Evolutionary conservation across 164 flowering plant genomes (phyloP).

Genomic region (Buxus sempervirens): DNA sequence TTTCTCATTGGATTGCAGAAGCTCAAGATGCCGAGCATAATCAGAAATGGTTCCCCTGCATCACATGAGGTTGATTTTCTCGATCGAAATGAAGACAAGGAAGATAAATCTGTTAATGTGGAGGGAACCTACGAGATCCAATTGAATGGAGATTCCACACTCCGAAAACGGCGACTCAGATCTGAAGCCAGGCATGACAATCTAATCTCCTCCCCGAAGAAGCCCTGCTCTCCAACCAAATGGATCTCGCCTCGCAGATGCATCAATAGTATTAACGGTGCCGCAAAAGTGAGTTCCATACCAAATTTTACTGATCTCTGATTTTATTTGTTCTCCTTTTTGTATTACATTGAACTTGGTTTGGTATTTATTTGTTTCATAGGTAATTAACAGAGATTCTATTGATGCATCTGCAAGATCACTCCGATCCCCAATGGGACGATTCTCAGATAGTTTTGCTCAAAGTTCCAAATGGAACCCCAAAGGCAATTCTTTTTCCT

Average conservation of each 20-base stretch:
- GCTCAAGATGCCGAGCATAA: constrained; percentile 26
- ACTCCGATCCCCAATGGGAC: constrained; percentile 33
- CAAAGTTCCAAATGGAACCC: constrained; percentile 61
- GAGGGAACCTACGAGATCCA: constrained; percentile 11
- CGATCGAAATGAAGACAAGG: neutral
- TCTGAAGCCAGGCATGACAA: constrained; percentile 27
- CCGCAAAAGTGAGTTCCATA: constrained; percentile 32
- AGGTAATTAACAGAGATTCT: constrained; percentile 33
- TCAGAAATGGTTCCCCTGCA: constrained; percentile 11
- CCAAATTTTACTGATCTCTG: neutral
- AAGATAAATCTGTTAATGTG: constrained; percentile 13
- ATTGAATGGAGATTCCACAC: constrained; percentile 27
- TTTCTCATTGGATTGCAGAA: neutral
- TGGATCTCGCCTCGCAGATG: constrained; percentile 67
- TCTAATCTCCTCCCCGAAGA: constrained; percentile 18
- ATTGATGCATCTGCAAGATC: constrained; percentile 12
- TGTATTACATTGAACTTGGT: neutral
- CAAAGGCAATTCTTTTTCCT: constrained; percentile 34
- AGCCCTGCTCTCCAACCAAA: constrained; percentile 23
- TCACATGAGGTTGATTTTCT: neutral
- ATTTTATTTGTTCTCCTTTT: neutral
- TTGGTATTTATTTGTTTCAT: neutral
- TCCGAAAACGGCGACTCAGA: constrained; percentile 46
- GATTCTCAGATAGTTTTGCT: constrained; percentile 25
- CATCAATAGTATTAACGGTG: constrained; percentile 28